These are phyloP conservation scores for Beauveria medogensis DNA, from an alignment of 2,329 filamentous ascomycete species.

Conservation along the genomic window DNA sequence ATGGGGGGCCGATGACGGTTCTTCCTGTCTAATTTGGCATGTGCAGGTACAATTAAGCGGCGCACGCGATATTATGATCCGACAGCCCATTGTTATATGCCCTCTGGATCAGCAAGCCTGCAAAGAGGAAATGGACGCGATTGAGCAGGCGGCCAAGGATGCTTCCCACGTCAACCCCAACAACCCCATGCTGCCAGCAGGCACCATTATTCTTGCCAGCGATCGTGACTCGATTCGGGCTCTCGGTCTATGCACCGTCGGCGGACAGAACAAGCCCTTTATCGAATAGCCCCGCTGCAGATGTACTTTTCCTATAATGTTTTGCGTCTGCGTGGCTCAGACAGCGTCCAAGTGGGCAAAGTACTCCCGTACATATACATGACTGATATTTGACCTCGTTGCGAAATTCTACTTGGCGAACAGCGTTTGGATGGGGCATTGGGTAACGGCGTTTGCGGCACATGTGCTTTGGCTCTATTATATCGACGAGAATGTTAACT, in stretches of 20 bases:
- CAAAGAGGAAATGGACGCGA: constrained; percentile 97
- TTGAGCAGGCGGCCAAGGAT: constrained; percentile 91
- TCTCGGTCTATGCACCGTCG: constrained; percentile 55
- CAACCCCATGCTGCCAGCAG: constrained; percentile 84
- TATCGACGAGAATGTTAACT: background rate
- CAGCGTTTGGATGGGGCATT: constrained; percentile 7
- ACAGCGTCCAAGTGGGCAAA: background rate
- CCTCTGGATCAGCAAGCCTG: constrained; percentile 91
- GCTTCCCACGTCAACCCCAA: constrained; percentile 80
- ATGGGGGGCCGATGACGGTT: background rate
- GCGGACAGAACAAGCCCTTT: constrained; percentile 56
- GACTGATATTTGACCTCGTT: constrained; percentile 1
- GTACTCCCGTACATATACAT: background rate
- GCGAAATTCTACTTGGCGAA: background rate
- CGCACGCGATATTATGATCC: constrained; percentile 77
- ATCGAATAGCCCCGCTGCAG: constrained; percentile 41
- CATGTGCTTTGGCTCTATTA: background rate
- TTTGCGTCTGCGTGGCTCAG: background rate
- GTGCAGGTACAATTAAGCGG: constrained; percentile 75
- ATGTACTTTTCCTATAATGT: background rate
- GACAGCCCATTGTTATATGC: constrained; percentile 92
- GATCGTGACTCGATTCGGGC: constrained; percentile 59
- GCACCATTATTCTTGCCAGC: constrained; percentile 69
- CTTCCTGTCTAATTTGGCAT: constrained; percentile 12
- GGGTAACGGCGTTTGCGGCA: constrained; percentile 6